Base-by-base conservation (phyloP, 2,329 filamentous ascomycete species). In the Calonectria pteridis region DNA sequence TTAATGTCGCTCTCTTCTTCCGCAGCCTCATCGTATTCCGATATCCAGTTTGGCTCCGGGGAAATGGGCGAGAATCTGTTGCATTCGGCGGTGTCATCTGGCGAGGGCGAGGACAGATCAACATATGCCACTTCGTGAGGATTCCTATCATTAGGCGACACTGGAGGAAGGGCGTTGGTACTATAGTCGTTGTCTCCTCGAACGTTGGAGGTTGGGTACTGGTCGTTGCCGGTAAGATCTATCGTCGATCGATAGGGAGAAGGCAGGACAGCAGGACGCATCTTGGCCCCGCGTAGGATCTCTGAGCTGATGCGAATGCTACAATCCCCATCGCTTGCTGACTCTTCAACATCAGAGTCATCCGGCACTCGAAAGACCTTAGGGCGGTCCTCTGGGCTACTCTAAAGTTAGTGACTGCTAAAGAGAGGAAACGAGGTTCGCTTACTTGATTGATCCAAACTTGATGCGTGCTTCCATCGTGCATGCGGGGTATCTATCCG, bases 321-420 rank as follows among this genome's bases (percentile, higher is more conserved):
- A 16, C 75, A 58, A 23, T 82, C 79, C 9, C 82, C 79, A 9
- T 81, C 80, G 33, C 79, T 82, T 29, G 76, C 76, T 0, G 76
- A 71, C 28, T 81, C 81, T 40, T 84, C 82, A 2, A 78, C 72
- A 23, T 86, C 85, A 10, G 79, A 81, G 11, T 87, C 86, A 66
- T 88, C 86, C 0, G 87, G 87, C 2, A 88, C 86, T 40, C 80
- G 80, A 64, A 87, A 88, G 28, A 82, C 82, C 50, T 79, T 80
- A 43, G 80, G 81, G 33, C 75, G 79, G 43, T 80, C 77, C 18
- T 74, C 67, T 4, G 77, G 80, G 37, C 83, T 83, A n/a, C 18
- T n/a, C 26, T 13, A 18, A 35, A 14, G 49, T 83, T 73, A 82
- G 77, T 55, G 58, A 14, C 5, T 23, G 16, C 29, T 13, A 14